Base-by-base conservation (phyloP, 1,284 basidiomycete genomes). In the Trichosporon coremiiforme region DNA sequence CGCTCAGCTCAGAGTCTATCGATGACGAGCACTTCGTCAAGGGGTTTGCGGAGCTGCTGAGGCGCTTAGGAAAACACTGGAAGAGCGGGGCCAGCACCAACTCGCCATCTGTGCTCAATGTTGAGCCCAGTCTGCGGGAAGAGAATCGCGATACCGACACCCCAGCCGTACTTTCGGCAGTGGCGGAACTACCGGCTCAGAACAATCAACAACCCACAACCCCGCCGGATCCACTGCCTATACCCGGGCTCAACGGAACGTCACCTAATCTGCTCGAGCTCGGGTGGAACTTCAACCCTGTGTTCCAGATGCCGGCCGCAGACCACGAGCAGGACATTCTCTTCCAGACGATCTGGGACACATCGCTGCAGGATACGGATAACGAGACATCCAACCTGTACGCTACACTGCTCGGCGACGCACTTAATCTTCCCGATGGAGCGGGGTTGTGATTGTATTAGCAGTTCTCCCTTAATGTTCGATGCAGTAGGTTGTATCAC, bases 281-380 rank as follows among this genome's bases (percentile, higher is more conserved):
- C 29, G 45, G 9, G 10, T 71, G 70, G 70, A 66, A 69, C 50
- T 68, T 71, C 20, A 66, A 71, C 35, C 67, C 68, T 8, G 53
- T 66, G 25, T 67, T 55, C 13, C 68, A 69, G 38, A 68, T 71
- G 68, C 70, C 70, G 9, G 70, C 68, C 0, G 70, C 68, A 3
- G 70, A 69, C 25, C 66, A 62, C 20, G 70, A 68, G 45, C 70
- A 71, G 68, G 69, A 70, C 53, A 36, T 70, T 15, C 41, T 45
- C 17, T 45, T 45, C 41, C 41, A 45, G 41, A 45, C 41, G 2
- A 45, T 86, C 79, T 45, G 41, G 41, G 41, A 45, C 17, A 45
- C 41, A 4, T 45, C 41, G 4, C 41, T 45, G 17, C 41, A 45
- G n/a, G 41, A 45, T 4, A 45, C 41, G 12, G 41, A 45, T 12